Conservation (phyloP, 108 stramenopile species). For the Nitzschia palea region DNA sequence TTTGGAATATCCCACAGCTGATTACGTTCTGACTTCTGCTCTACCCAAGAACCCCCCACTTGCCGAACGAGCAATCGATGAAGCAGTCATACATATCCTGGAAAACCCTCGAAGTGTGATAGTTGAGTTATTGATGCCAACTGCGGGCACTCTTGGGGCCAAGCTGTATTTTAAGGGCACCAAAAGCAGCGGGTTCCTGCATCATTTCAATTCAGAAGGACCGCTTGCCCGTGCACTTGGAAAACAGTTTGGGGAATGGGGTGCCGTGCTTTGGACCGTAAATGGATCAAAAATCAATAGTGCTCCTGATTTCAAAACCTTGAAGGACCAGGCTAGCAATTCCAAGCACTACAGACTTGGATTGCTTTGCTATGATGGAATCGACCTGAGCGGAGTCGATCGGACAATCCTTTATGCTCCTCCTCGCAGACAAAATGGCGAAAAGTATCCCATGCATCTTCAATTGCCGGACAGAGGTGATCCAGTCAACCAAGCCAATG, state of each 20-base stretch:
- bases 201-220: background rate
- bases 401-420: background rate
- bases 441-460: background rate
- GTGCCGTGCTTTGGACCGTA: background rate
- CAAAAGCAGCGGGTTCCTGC: background rate
- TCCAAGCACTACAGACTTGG: background rate
- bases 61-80: background rate
- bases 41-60: background rate
- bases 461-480: no score
- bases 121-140: background rate
- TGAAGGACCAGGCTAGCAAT: background rate
- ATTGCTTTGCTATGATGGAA: background rate
- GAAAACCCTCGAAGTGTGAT: background rate
- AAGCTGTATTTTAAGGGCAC: background rate
- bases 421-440: background rate
- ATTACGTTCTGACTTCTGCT: background rate
- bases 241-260: background rate
- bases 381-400: background rate
- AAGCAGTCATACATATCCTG: background rate
- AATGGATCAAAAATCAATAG: background rate
- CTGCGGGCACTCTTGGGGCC: background rate
- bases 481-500: no score
- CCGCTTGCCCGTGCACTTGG: background rate
- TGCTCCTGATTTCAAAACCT: background rate
- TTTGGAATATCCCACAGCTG: background rate